These are phyloP conservation scores for Suillus sp. DNA, from an alignment of 768 basidiomycete genomes.

Conservation along the genomic window DNA sequence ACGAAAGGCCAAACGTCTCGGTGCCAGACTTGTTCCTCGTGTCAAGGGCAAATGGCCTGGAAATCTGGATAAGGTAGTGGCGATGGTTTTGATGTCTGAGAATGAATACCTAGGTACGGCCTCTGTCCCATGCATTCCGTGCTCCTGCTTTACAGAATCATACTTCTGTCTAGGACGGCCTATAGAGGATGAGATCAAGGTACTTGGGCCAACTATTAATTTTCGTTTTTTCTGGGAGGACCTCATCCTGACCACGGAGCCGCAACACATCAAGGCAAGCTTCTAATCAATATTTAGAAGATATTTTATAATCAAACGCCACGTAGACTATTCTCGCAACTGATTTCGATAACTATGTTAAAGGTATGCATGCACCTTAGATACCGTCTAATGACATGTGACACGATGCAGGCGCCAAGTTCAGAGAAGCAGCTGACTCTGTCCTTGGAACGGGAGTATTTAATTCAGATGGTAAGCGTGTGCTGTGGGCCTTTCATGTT, in stretches of 20 bases:
- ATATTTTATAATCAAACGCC: neutral
- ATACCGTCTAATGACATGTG: neutral
- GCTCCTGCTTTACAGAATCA: neutral
- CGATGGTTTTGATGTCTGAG: constrained; percentile 21
- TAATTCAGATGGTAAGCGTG: constrained; percentile 48
- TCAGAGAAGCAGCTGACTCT: constrained; percentile 31
- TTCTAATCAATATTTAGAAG: too few relatives aligned
- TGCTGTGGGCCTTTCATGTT: neutral
- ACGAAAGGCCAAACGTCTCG: constrained; percentile 23
- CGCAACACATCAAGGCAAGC: constrained; percentile 47
- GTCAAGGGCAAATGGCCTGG: constrained; percentile 36
- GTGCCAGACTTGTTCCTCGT: constrained; percentile 34
- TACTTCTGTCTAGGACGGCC: constrained; percentile 22
- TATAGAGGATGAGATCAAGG: constrained; percentile 26
- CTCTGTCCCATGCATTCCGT: neutral
- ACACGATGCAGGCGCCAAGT: constrained; percentile 32
- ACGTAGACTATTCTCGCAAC: constrained; percentile 43
- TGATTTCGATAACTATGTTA: constrained; percentile 45
- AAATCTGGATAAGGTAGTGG: constrained; percentile 36
- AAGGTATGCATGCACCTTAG: constrained; percentile 33
- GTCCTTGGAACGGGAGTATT: constrained; percentile 58
- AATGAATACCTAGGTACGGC: constrained; percentile 40
- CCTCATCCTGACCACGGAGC: constrained; percentile 49
- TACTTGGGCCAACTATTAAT: constrained; percentile 39
- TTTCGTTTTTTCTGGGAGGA: constrained; percentile 51